Evolutionary conservation across 768 basidiomycete species (phyloP), one percentile per base, ranked within the genome.

Genomic region (Kondoa subrosea): DNA sequence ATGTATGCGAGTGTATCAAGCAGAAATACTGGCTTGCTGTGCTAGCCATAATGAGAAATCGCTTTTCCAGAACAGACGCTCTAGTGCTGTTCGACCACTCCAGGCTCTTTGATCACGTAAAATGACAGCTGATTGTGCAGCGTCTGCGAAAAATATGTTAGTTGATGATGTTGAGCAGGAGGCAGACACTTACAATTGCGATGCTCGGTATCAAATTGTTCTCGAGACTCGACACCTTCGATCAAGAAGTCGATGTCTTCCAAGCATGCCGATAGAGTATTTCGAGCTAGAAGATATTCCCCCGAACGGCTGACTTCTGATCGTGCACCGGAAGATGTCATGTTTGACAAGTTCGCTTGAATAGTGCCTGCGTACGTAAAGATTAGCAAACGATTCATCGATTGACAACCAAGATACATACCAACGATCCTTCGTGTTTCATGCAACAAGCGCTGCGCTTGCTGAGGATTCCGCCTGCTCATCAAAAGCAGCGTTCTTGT

Each of bases 91-190:
- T 63, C 91, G 81, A 29, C 85, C 85, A 70, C 85, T 95, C 93
- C 93, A 97, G 75, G 87, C 87, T 77, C 90, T 91, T 76, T 99
- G 95, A 74, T 92, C 89, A 29, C 93, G 83, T 15, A 99, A 80
- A 67, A 97, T 90, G 85, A 95, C 92, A 21, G 93, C 93, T 88
- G 95, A 95, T 76, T 99, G 95, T 67, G 95, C 92, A 66, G 90
- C 91, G n/a, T 63, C 29, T 17, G 27, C 33, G 61, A 21, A 33
- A n/a, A 21, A 32, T 17, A n/a, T 32, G 17, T 63, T 12, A 32
- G 15, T 21, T 31, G 16, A 27, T 59, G 14, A 31, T 56, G 56
- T 15, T 15, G 29, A 59, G 30, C 58, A 31, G 58, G 8, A 25
- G 58, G 12, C 29, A 4, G 14, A n/a, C n/a, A 8, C 58, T 59